A percentile compares a stretch with the other conserved stretches of the same genome.
phyloP scores from a whole-genome alignment of 208 protist genomes.

The Leptomonas pyrrhocoris region DNA sequence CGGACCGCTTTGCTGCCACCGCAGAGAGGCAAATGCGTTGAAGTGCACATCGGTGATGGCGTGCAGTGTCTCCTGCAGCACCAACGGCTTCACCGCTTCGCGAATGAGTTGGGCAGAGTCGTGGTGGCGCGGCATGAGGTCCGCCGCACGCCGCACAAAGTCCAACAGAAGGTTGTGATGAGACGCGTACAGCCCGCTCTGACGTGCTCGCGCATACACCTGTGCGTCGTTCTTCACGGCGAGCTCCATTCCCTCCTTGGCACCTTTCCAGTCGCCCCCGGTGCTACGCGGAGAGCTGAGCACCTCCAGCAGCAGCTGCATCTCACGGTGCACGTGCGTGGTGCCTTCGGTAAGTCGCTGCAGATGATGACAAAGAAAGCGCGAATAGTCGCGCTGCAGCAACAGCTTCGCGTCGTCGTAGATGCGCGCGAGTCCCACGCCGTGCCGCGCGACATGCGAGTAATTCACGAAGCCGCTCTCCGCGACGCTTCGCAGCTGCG shows the following conservation, averaged over 20 bases:
- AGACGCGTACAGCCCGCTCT: slow-evolving; percentile 76
- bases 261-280: slow-evolving; percentile 44
- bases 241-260: slow-evolving; percentile 38
- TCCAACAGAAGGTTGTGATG: slow-evolving; percentile 79
- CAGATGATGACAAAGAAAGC: slow-evolving; percentile 62
- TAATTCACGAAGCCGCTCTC: slow-evolving; percentile 77
- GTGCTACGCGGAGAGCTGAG: slow-evolving; percentile 38
- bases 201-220: slow-evolving; percentile 37
- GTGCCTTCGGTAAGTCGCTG: slow-evolving; percentile 65
- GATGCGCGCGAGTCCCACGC: slow-evolving; percentile 48
- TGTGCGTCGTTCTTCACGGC: slow-evolving; percentile 47
- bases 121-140: slow-evolving; percentile 49
- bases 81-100: slow-evolving; percentile 53
- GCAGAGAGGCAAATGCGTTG: slow-evolving; percentile 77
- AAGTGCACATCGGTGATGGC: slow-evolving; percentile 79
- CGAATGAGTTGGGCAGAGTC: slow-evolving; percentile 80
- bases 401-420: slow-evolving; percentile 68
- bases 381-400: slow-evolving; percentile 68
- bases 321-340: slow-evolving; percentile 57
- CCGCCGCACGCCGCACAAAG: slow-evolving; percentile 64
- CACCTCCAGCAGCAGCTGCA: slow-evolving; percentile 54
- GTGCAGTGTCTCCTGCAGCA: slow-evolving; percentile 75
- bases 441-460: slow-evolving; percentile 76
- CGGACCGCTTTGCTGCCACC: slow-evolving; percentile 51
- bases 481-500: slow-evolving; percentile 49